Evolutionary conservation across 2,329 filamentous ascomycete species (phyloP), one percentile per base, ranked within the genome.

Genomic region (Penicillium sp.): DNA sequence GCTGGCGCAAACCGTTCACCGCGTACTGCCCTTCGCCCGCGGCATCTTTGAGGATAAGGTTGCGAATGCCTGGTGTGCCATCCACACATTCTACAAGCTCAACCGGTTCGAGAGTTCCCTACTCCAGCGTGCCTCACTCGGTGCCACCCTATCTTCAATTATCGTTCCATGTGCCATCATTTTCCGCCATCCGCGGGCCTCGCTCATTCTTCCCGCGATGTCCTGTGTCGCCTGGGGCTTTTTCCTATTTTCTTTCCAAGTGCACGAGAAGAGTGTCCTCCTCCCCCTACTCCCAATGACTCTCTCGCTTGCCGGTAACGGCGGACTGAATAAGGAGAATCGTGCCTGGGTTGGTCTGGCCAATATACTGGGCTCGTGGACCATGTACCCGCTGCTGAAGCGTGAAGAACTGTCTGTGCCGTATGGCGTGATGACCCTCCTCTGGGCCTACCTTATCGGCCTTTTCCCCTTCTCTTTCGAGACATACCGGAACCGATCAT

Each of bases 21-120:
- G 93, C n/a, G 80, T 97, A 47, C 97, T 98, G 61, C 93, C 94
- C 0, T 96, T 98, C 64, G 83, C 90, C 1, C 83, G 93, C n/a
- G 93, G 93, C 3, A 74, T 98, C 6, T 98, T 97, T 61, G 94
- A 98, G 71, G 93, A 97, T 74, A 98, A 98, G 70, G 94, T 98
- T 16, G 93, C 93, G 62, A 98, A 98, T 65, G 86, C 96, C 61
- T 98, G 93, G 93, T 98, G 93, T 65, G 85, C 89, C 4, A 77
- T 91, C 46, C 94, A 97, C 65, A 85, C 93, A 0, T 77, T 94
- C 45, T 77, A 95, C 72, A 98, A 98, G 71, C 80, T 98, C 29
- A 80, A 86, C 52, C 74, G 80, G 14, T 93, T 89, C 56, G 82
- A 87, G 0, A 69, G 81, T 2, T 76, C 79, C 6, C 67, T 89